Evolutionary conservation across 2,329 filamentous ascomycete genomes (phyloP), one percentile per base, ranked within the genome.

Genomic region (Fusarium palustre): DNA sequence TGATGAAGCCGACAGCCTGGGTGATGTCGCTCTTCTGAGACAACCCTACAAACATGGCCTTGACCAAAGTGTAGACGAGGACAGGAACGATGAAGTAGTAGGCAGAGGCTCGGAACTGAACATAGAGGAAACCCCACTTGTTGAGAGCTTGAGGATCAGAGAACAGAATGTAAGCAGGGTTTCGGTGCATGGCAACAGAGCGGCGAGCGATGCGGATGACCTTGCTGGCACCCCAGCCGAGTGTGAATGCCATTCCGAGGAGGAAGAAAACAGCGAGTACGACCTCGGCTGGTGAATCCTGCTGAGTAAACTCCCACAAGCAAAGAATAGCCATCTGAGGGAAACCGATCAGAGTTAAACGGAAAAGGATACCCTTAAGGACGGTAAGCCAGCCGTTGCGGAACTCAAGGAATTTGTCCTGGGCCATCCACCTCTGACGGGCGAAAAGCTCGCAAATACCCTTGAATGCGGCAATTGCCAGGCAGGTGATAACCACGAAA

Each of bases 81-180:
- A 91, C 82, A 1, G 93, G 93, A 36, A 97, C 87, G 74, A 97
- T 93, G 80, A 95, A 97, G 84, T 97, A 97, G 86, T 97, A 97
- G 39, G 94, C 93, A 4, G 94, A 95, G 39, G 95, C 95, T 75
- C 95, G 92, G 86, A 97, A 97, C 79, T 97, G 94, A 41, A 98
- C 93, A 78, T 98, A 98, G 70, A 98, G 88, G 84, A 97, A 97
- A 24, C 95, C 95, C 95, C 94, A 97, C 82, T 97, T 97, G 87
- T 97, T 97, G 69, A 98, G 87, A 55, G 92, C 91, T 68, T 93
- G 88, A n/a, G 94, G 94, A 75, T 98, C 94, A 4, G 95, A 97
- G 83, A 97, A 98, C 66, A 98, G 89, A 73, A 97, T 97, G 81
- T 97, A 97, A 30, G 94, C 95, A 28, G 95, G 94, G 82, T 97